Evolutionary conservation across 23 red algal species (phyloP).

Genomic region (Gracilariopsis chorda): DNA sequence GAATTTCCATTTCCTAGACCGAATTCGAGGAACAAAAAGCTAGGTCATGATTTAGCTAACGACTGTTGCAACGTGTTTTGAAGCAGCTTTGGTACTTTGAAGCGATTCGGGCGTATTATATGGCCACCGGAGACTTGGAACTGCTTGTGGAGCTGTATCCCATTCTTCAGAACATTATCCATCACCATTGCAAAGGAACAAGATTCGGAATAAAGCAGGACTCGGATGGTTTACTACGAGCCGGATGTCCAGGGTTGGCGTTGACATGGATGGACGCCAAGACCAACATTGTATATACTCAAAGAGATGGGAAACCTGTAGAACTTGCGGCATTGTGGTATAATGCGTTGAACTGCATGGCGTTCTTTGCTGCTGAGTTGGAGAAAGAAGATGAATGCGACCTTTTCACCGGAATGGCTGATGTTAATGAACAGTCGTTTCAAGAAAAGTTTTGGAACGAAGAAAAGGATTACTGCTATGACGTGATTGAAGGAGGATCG

Average conservation of each 20-base stretch:
- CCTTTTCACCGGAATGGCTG: constrained; percentile 36
- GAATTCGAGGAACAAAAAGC: not conserved
- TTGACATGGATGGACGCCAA: constrained; percentile 70
- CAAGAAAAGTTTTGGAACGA: constrained; percentile 63
- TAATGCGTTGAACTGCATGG: constrained; percentile 60
- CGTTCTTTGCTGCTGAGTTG: constrained; percentile 56
- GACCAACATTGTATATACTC: constrained; percentile 51
- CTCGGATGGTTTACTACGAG: constrained; percentile 42
- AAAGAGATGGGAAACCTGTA: constrained; percentile 49
- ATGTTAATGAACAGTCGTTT: constrained; percentile 47
- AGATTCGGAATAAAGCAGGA: constrained; percentile 62
- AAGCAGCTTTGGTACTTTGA: constrained; percentile 60
- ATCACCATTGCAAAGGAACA: constrained; percentile 50
- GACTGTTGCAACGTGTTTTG: not conserved
- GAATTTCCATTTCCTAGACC: not conserved
- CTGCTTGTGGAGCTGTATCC: constrained; percentile 44
- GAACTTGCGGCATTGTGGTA: constrained; percentile 56
- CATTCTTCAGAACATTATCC: constrained; percentile 40
- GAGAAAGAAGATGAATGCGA: constrained; percentile 44
- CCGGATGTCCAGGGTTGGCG: constrained; percentile 21
- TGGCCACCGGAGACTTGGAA: constrained; percentile 50
- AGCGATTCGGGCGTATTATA: constrained; percentile 58
- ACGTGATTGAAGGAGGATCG: constrained; percentile 53
- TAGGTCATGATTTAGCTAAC: not conserved
- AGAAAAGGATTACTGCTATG: constrained; percentile 44